Evolutionary conservation across 106 monocot genomes (phyloP), one percentile per base, ranked within the genome.

Genomic region (Vanilla planifolia): DNA sequence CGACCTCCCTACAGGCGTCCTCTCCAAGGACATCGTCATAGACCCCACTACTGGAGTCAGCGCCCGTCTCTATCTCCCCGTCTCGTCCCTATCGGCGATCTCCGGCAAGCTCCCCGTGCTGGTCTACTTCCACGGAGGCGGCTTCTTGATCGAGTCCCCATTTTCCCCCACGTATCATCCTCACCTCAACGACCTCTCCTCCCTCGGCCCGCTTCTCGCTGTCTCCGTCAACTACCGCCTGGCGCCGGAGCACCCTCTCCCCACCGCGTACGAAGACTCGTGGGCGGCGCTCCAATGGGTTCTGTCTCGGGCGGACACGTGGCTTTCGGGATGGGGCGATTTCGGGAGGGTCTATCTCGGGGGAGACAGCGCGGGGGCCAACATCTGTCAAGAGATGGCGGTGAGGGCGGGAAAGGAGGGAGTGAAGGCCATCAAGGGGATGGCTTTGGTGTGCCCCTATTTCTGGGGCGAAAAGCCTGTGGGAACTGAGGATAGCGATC

Each of bases 191-290:
- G 36, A 47, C 48, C 48, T 69, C 33, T 3, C 26, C 47, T 34
- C 60, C 21, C 6, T 3, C 33, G 60, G 25, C 26, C 29, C 3
- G 22, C 4, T 48, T 48, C 37, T 69, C 19, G 35, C 26, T 43
- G 34, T 78, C 39, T 72, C 67, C 25, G 67, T 72, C 43, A 46
- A 73, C 63, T 82, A 77, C 61, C 62, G 78, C 19, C 67, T 57
- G 11, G 61, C 78, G 6, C 78, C 78, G 36, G 78, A 75, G 43
- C 63, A 78, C 42, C 73, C 59, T 2, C 40, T 65, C 20, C 65
- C 66, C 14, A 39, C 39, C 21, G 66, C 73, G 2, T 66, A 71
- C 63, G 44, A 56, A 4, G 71, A 71, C 45, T 63, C 28, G 24
- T 65, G 64, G 64, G 50, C 42, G 5, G 50, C 51, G 0, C 11